A percentile compares a stretch with the other conserved stretches of the same genome.
phyloP scores from a whole-genome alignment of 257 asterid genomes.

The Salvia rosmarinus region DNA sequence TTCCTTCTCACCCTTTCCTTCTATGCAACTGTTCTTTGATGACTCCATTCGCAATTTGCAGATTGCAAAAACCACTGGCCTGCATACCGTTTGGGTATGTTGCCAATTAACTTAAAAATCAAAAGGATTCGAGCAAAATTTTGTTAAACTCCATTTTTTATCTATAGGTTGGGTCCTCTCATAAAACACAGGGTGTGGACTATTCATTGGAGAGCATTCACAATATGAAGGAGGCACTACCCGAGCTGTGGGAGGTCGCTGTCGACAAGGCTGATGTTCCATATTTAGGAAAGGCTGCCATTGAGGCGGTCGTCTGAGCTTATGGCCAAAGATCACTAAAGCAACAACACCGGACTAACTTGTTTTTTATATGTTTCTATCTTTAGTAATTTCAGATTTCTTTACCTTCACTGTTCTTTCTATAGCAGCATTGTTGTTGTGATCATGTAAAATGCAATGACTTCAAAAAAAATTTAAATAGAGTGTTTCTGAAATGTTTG shows the following conservation, averaged over 20 bases:
- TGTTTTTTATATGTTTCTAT: neutral
- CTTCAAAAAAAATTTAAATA: too few relatives aligned
- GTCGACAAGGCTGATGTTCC: constrained; percentile 44
- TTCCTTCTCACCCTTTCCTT: too few relatives aligned
- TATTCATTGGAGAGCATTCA: constrained; percentile 84
- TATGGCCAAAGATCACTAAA: constrained; percentile 20
- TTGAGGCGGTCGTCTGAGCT: constrained; percentile 67
- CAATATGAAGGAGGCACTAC: constrained; percentile 83
- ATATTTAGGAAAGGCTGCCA: constrained; percentile 52
- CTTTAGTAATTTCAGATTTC: neutral
- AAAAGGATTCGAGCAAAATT: neutral
- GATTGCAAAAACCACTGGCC: constrained; percentile 66
- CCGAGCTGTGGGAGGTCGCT: constrained; percentile 83
- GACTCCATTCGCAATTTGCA: constrained; percentile 85
- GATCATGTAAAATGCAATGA: too few relatives aligned
- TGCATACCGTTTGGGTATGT: constrained; percentile 82
- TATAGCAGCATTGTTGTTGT: neutral
- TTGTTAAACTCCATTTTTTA: constrained; percentile 4
- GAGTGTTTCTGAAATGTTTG: too few relatives aligned
- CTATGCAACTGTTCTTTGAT: constrained; percentile 75
- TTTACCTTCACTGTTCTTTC: neutral
- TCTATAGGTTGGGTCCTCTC: constrained; percentile 74
- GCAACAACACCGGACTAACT: neutral
- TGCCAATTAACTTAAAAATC: neutral
- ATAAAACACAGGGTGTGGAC: constrained; percentile 62